Evolutionary conservation across 2,329 filamentous ascomycete genomes (phyloP), one percentile per base, ranked within the genome.

Genomic region (Exophiala bonariae): DNA sequence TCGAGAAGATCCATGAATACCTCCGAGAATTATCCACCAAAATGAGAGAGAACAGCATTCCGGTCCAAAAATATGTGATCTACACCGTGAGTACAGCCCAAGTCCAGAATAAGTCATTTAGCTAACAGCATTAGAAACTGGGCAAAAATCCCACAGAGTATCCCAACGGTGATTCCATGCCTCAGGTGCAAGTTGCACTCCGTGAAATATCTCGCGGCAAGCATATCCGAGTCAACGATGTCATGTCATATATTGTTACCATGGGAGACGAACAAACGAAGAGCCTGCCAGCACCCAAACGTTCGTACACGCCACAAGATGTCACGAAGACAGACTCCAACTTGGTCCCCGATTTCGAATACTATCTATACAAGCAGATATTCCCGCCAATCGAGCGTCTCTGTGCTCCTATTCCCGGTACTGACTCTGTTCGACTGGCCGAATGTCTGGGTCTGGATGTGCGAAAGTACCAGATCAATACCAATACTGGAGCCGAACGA

Each of bases 351-450:
- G 93, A 99, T 63, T 81, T 96, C n/a, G 93, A 99, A 64, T 97
- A 91, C 81, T 99, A 99, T 67, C 82, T 99, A 31, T 86, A 89
- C 74, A 99, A 99, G 75, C 93, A 99, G 69, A 96, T 99, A 49
- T 89, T 99, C 70, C 93, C 93, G 9, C 93, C 93, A 0, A 93
- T 99, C 19, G 93, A 99, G 72, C 89, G 93, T 78, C 83, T 99
- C 17, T 99, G 93, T 66, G 93, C 92, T 52, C 96, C 95, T 50
- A 96, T 99, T 61, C 82, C 82, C 11, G 93, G 93, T 49, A 99
- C 93, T 2, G 95, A 96, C 54, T 87, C 92, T 6, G 82, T 89
- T 2, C 85, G 91, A 56, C 79, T 99, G 8, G 93, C 93, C 2
- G 91, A 96, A 65, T 95, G 93, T 65, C 81, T 99, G 11, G 93